Conservation (phyloP, 2,329 filamentous ascomycete genomes). For the Claviceps pusilla region DNA sequence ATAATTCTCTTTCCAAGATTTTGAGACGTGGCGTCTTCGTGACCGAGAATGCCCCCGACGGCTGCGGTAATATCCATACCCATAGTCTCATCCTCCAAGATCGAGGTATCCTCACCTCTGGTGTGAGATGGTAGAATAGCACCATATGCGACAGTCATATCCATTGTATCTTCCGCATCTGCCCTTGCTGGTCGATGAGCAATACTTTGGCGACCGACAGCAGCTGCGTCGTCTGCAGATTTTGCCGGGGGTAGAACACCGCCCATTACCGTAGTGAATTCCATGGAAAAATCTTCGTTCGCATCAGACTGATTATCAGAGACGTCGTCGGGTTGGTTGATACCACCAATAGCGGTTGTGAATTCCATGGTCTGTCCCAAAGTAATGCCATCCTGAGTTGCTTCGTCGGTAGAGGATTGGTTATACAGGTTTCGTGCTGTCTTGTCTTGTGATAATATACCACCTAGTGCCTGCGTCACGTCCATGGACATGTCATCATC, state of each 20-base stretch:
- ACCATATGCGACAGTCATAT: conserved; percentile 46
- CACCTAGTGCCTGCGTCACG: conserved; percentile 68
- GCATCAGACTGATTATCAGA: conserved; percentile 23
- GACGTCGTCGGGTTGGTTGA: conserved; percentile 27
- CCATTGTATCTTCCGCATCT: conserved; percentile 21
- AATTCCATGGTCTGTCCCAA: conserved; percentile 55
- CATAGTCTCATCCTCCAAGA: conserved; percentile 25
- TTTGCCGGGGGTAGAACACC: conserved; percentile 29
- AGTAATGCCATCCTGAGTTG: conserved; percentile 18
- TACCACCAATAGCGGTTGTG: conserved; percentile 62
- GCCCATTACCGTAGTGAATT: conserved; percentile 53
- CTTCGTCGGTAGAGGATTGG: not conserved
- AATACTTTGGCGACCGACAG: conserved; percentile 10
- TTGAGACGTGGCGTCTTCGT: conserved; percentile 15
- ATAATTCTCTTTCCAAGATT: conserved; percentile 38
- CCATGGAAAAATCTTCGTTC: conserved; percentile 66
- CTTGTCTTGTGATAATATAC: conserved; percentile 45
- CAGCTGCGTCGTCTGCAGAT: conserved; percentile 11
- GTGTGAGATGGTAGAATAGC: conserved; percentile 28
- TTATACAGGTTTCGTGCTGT: not conserved
- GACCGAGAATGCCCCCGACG: conserved; percentile 44
- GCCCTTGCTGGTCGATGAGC: conserved; percentile 18
- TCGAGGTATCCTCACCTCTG: conserved; percentile 18
- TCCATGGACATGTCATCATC: conserved; percentile 82
- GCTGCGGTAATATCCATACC: conserved; percentile 55